phyloP scores from a whole-genome alignment of 1,139 yeast species.

The Debaryomyces subglobosus region DNA sequence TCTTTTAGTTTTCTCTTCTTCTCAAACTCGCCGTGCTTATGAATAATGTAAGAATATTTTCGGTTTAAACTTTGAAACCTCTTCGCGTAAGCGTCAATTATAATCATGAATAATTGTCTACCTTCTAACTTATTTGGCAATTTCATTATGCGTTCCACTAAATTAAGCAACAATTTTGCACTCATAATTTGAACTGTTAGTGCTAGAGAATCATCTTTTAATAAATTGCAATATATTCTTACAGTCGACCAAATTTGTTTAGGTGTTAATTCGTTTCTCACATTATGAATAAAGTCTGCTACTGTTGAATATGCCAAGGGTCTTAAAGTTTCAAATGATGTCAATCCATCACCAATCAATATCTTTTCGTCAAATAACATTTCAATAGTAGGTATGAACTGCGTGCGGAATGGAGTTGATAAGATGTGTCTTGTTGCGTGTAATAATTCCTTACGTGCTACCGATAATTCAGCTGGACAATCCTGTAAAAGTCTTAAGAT shows the following conservation, averaged over 20 bases:
- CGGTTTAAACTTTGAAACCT: conserved; percentile 77
- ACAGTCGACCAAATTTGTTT: conserved; percentile 90
- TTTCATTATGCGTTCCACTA: conserved; percentile 87
- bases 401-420: conserved; percentile 81
- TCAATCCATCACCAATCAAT: conserved; percentile 88
- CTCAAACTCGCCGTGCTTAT: conserved; percentile 60
- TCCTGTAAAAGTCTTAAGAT: conserved; percentile 87
- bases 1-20: conserved; percentile 45
- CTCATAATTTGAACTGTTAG: conserved; percentile 96
- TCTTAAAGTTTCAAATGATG: conserved; percentile 82
- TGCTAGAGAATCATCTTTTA: conserved; percentile 83
- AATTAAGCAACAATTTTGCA: conserved; percentile 82
- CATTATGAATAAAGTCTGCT: conserved; percentile 94
- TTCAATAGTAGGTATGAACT: conserved; percentile 86
- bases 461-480: conserved; percentile 94
- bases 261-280: conserved; percentile 80
- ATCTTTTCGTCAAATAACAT: conserved; percentile 83
- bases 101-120: conserved; percentile 76
- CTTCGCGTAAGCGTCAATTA: conserved; percentile 86
- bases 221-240: conserved; percentile 74
- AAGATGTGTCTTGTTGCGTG: conserved; percentile 95
- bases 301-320: conserved; percentile 95
- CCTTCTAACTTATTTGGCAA: conserved; percentile 84
- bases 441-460: conserved; percentile 88
- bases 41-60: conserved; percentile 68